Base-by-base conservation (phyloP, 768 basidiomycete genomes). In the Hypholoma sublateritium region DNA sequence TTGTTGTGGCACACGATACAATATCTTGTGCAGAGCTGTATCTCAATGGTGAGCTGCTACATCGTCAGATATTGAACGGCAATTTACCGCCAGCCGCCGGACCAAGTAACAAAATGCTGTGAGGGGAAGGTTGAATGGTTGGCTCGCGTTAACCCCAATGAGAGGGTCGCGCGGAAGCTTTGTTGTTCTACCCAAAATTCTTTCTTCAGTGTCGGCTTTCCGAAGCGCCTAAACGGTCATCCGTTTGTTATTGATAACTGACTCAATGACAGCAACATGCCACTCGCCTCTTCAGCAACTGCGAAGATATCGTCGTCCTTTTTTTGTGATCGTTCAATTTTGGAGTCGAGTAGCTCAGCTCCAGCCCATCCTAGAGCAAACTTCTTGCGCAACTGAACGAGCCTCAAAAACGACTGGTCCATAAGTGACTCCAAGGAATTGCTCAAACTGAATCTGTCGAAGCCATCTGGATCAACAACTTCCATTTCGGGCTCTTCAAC, bases 1-100 rank as follows among this genome's bases (percentile, higher is more conserved):
- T 77, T 80, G 60, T 81, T 81, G 63, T 88, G 87, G 69, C 89
- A 89, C n/a, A 88, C 85, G n/a, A 87, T 75, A 61, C 89, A 91
- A 68, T 83, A 88, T 19, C 82, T 76, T 0, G 85, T 82, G 61
- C 86, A 89, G 19, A 89, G 74, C 84, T 88, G 57, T 37, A 28
- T 22, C 37, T 19, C 21, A 48, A 13, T 32, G 39, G 48, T 52
- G 22, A 37, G 45, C 28, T 50, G 42, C 14, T 16, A 21, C 16
- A 14, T 42, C 5, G 9, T 24, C 16, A 14, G 42, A 19, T n/a
- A 21, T 55, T 9, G 17, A 32, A 44, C 46, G 11, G 34, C n/a
- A 13, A 67, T 77, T 53, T 60, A 86, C 86, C 56, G 81, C 77
- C 37, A 89, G 72, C 14, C 88, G 80, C 16, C 89, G 79, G 17